Evolutionary conservation across 2,329 filamentous ascomycete genomes (phyloP).

Genomic region (Penicillium olsonii): DNA sequence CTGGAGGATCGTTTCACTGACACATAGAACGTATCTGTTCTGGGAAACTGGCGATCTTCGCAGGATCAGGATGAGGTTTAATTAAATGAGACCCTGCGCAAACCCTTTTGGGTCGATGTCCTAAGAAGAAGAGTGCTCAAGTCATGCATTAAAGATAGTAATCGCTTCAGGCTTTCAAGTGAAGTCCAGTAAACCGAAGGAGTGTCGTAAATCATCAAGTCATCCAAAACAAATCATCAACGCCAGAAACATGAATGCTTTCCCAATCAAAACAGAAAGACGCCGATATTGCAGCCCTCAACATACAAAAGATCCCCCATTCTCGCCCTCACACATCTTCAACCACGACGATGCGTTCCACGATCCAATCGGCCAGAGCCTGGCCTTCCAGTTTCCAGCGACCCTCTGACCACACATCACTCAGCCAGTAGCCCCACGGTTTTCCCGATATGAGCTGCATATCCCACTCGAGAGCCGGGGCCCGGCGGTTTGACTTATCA

Average conservation of each 20-base stretch:
- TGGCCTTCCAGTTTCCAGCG: constrained; percentile 46
- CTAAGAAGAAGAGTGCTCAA: too few species aligned
- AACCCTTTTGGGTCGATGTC: too few species aligned
- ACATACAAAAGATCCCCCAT: not conserved
- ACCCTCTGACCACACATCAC: constrained; percentile 42
- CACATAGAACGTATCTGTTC: not conserved
- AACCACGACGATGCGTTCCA: constrained; percentile 44
- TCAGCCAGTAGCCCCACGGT: constrained; percentile 36
- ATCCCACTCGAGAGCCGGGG: constrained; percentile 28
- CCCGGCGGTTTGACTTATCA: constrained; percentile 17
- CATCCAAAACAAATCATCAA: constrained; percentile 10
- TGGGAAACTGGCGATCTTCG: not conserved
- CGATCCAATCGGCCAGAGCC: constrained; percentile 40
- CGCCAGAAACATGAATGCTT: constrained; percentile 5
- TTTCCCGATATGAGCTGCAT: constrained; percentile 24
- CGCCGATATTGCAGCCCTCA: not conserved
- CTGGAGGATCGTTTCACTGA: not conserved
- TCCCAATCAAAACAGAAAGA: not conserved
- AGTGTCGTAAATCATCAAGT: constrained; percentile 24
- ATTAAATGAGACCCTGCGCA: not conserved
- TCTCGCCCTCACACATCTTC: constrained; percentile 26
- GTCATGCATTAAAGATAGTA: not conserved
- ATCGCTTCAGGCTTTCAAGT: not conserved
- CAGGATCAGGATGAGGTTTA: not conserved
- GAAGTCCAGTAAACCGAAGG: not conserved